These are phyloP conservation scores for Phytophthora palmivora DNA, from an alignment of 352 stramenopile species.

Conservation along the genomic window DNA sequence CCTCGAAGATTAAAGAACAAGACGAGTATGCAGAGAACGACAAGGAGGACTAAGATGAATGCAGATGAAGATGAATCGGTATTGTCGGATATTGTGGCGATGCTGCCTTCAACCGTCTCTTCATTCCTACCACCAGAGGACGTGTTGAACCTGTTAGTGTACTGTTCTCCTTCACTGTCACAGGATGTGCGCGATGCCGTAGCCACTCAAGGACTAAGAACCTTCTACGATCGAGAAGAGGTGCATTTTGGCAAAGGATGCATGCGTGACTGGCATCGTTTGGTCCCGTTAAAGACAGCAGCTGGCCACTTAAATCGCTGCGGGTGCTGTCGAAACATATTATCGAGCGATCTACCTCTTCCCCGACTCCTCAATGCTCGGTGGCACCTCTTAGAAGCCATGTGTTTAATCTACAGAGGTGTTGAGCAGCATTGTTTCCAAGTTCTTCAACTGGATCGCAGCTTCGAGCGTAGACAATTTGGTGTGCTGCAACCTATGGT, in stretches of 20 bases:
- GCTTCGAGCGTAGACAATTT: slow-evolving; percentile 36
- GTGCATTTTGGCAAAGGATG: slow-evolving; percentile 30
- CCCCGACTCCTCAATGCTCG: slow-evolving; percentile 28
- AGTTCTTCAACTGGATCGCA: slow-evolving; percentile 37
- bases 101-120: slow-evolving; percentile 21
- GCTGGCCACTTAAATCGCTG: slow-evolving; percentile 7
- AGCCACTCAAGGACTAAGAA: slow-evolving; percentile 32
- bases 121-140: slow-evolving; percentile 35
- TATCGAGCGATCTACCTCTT: slow-evolving; percentile 16
- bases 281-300: slow-evolving; percentile 20
- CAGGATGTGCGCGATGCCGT: slow-evolving; percentile 33
- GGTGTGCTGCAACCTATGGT: slow-evolving; percentile 27
- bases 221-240: slow-evolving; percentile 26
- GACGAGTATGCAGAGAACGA: background rate
- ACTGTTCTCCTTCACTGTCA: slow-evolving; percentile 21
- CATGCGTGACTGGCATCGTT: slow-evolving; percentile 26
- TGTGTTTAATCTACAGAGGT: slow-evolving; percentile 36
- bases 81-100: slow-evolving; percentile 25
- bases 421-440: slow-evolving; percentile 35
- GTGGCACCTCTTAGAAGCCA: slow-evolving; percentile 32
- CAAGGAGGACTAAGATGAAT: background rate
- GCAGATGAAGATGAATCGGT: background rate
- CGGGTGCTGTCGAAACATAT: background rate
- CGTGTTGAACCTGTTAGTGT: slow-evolving; percentile 20
- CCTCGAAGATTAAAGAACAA: slow-evolving; percentile 7